Percentiles rank a stretch among this genome's conserved stretches.
Evolutionary conservation across 208 protist species (phyloP).

Genomic region (Leishmania gerbilli): DNA sequence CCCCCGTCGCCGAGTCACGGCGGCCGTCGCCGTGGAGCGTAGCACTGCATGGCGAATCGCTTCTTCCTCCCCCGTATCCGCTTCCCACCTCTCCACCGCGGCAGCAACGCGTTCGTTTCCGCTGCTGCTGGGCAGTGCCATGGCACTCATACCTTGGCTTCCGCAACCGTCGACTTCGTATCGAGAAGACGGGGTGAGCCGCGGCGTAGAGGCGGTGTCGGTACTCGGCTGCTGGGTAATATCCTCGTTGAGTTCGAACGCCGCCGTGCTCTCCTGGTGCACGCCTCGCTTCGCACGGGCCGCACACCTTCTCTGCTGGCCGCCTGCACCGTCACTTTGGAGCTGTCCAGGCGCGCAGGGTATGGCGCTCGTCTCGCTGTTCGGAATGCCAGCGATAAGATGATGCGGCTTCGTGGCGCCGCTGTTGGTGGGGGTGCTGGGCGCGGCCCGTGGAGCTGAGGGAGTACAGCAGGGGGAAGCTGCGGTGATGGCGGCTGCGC

Average conservation of each 20-base stretch:
- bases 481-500: neutral
- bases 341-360: neutral
- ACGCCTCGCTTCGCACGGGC: neutral
- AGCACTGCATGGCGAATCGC: conserved; percentile 37
- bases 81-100: neutral
- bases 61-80: conserved; percentile 22
- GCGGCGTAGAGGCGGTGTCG: conserved; percentile 1
- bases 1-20: conserved; percentile 14
- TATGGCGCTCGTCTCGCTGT: neutral
- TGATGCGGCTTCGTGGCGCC: neutral
- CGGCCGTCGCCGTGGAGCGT: conserved; percentile 26
- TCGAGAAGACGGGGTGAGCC: conserved; percentile 1
- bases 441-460: neutral
- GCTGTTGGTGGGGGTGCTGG: neutral
- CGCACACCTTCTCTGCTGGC: neutral
- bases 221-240: neutral
- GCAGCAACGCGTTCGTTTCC: neutral
- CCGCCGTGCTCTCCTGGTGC: neutral
- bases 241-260: neutral
- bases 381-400: neutral
- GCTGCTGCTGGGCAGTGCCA: neutral
- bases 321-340: neutral
- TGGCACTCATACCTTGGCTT: neutral
- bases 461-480: neutral
- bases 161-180: neutral